phyloP scores from a whole-genome alignment of 2,329 filamentous ascomycete genomes.

The Arthroderma sp. region DNA sequence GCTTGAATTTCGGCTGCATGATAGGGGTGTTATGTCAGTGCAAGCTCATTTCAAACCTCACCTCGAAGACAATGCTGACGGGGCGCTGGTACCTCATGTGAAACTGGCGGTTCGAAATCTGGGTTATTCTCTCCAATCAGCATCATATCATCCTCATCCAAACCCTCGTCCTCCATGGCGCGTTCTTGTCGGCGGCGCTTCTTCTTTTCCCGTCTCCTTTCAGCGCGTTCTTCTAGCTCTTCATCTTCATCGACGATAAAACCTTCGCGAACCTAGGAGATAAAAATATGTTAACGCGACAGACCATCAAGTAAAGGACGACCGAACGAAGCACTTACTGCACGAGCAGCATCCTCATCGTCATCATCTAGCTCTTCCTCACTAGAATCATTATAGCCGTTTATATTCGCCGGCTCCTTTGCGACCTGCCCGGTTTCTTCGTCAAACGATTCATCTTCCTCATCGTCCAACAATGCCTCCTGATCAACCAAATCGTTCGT shows the following conservation, averaged over 20 bases:
- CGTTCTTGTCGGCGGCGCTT: slow-evolving; percentile 67
- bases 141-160: slow-evolving; percentile 93
- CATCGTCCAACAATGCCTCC: slow-evolving; percentile 76
- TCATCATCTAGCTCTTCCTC: slow-evolving; percentile 90
- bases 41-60: not conserved
- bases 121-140: slow-evolving; percentile 75
- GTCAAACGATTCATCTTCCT: slow-evolving; percentile 71
- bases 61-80: not conserved
- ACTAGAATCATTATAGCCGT: slow-evolving; percentile 63
- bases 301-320: not conserved
- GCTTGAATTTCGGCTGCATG: slow-evolving; percentile 69
- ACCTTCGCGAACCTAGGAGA: slow-evolving; percentile 64
- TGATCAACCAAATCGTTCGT: slow-evolving; percentile 60
- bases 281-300: slow-evolving; percentile 9
- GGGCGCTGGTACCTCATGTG: slow-evolving; percentile 50
- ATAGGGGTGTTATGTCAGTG: slow-evolving; percentile 1
- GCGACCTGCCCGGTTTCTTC: slow-evolving; percentile 55
- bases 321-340: slow-evolving; percentile 38
- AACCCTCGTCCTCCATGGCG: slow-evolving; percentile 65
- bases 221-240: slow-evolving; percentile 56
- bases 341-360: slow-evolving; percentile 69
- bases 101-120: slow-evolving; percentile 52
- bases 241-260: slow-evolving; percentile 94
- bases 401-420: slow-evolving; percentile 28
- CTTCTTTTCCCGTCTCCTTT: slow-evolving; percentile 50